A percentile compares a stretch with the other conserved stretches of the same genome.
Evolutionary conservation across 768 basidiomycete species (phyloP).

Genomic region (Xerocomellus chrysenteron): DNA sequence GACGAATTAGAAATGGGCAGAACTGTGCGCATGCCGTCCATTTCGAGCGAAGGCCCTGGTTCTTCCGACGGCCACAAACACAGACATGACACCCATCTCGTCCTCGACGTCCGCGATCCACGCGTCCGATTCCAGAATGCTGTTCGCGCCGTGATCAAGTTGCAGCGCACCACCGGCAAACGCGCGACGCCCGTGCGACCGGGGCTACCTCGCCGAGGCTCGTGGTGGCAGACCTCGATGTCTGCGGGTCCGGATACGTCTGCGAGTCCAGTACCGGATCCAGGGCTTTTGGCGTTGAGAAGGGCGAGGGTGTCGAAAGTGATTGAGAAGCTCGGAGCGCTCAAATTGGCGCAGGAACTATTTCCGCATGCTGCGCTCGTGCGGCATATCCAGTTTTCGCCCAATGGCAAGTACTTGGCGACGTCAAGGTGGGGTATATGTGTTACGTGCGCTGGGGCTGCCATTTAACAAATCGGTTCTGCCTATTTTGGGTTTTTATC

Average conservation of each 20-base stretch:
- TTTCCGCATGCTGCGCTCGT: conserved; percentile 48
- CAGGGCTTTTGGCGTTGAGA: conserved; percentile 29
- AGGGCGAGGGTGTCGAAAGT: conserved; percentile 38
- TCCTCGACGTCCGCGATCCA: conserved; percentile 23
- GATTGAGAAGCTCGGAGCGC: conserved; percentile 39
- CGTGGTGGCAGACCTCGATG: conserved; percentile 27
- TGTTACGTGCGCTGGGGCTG: neutral
- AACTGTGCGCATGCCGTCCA: neutral
- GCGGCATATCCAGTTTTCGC: conserved; percentile 55
- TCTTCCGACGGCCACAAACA: neutral
- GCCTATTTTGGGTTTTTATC: neutral
- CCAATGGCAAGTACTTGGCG: conserved; percentile 51
- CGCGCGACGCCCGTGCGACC: conserved; percentile 17
- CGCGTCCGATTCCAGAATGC: conserved; percentile 39
- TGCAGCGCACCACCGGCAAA: conserved; percentile 33
- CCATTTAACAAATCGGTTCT: neutral
- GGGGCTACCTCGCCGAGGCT: conserved; percentile 25
- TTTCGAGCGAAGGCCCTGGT: conserved; percentile 4
- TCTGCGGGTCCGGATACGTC: neutral
- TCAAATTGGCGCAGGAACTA: conserved; percentile 40
- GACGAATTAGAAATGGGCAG: neutral
- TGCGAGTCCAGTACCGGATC: conserved; percentile 19
- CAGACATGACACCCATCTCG: conserved; percentile 7
- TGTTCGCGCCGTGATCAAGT: conserved; percentile 44
- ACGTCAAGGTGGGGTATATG: conserved; percentile 44